Evolutionary conservation across 495 filamentous ascomycete genomes (phyloP).

Genomic region (Parathielavia appendiculata): DNA sequence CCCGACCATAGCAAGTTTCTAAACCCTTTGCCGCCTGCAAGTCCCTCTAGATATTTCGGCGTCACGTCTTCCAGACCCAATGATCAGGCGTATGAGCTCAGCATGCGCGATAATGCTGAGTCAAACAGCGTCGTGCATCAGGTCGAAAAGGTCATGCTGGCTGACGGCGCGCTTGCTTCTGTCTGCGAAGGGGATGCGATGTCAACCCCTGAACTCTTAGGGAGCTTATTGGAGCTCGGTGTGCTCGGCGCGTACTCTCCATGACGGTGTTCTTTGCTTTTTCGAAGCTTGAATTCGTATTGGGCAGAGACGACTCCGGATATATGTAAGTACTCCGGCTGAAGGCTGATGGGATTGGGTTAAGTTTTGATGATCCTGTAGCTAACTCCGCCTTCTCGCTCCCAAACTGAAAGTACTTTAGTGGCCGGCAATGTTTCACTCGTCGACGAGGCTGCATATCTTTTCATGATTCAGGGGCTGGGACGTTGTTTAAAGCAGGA

Average conservation of each 20-base stretch:
- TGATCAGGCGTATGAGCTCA: constrained; percentile 35
- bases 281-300: constrained; percentile 38
- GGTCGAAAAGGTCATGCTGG: constrained; percentile 29
- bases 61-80: constrained; percentile 32
- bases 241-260: constrained; percentile 25
- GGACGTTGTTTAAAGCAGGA: not conserved
- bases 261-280: constrained; percentile 29
- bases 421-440: constrained; percentile 25
- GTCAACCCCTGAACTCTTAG: not conserved
- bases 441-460: constrained; percentile 17
- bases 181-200: constrained; percentile 14
- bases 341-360: constrained; percentile 33
- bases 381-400: constrained; percentile 26
- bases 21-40: constrained; percentile 21
- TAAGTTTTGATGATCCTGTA: constrained; percentile 36
- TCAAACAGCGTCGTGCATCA: constrained; percentile 32
- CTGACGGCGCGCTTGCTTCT: constrained; percentile 32
- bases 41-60: constrained; percentile 30
- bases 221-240: too few relatives aligned
- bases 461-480: constrained; percentile 2
- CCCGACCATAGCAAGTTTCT: constrained; percentile 26
- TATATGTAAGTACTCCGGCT: constrained; percentile 35
- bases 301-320: constrained; percentile 27
- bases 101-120: constrained; percentile 32
- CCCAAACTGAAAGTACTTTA: constrained; percentile 32